A percentile compares a stretch with the other conserved stretches of the same genome.
Conservation (phyloP, 768 basidiomycete species). For the Boletus rubescentipes region DNA sequence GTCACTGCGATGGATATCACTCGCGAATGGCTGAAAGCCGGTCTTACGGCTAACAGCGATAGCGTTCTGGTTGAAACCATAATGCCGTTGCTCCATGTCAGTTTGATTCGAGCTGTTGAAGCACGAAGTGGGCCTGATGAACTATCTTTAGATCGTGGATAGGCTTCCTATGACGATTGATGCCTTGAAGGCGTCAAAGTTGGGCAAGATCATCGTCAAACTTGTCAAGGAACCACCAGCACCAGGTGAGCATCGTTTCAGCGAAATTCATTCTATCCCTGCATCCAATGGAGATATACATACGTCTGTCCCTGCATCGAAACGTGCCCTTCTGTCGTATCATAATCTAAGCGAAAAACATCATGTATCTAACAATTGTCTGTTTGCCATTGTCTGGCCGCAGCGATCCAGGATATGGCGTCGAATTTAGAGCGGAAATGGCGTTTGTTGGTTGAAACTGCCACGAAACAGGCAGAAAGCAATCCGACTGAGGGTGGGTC, state of each 20-base stretch:
- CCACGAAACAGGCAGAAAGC: constrained; percentile 42
- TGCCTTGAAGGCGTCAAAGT: constrained; percentile 64
- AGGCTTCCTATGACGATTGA: constrained; percentile 75
- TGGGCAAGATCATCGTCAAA: constrained; percentile 78
- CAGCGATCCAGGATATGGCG: constrained; percentile 94
- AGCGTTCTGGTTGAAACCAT: constrained; percentile 64
- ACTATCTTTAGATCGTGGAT: constrained; percentile 62
- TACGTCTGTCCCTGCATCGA: constrained; percentile 28
- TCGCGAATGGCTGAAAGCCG: constrained; percentile 79
- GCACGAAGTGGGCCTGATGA: constrained; percentile 19
- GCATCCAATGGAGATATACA: constrained; percentile 30
- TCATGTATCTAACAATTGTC: constrained; percentile 68
- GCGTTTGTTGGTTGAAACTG: constrained; percentile 62
- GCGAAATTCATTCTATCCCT: constrained; percentile 15
- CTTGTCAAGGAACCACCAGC: constrained; percentile 73
- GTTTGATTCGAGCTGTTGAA: constrained; percentile 34
- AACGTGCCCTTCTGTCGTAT: constrained; percentile 33
- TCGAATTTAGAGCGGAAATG: constrained; percentile 83
- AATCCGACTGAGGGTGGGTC: constrained; percentile 70
- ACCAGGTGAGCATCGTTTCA: constrained; percentile 64
- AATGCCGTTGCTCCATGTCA: constrained; percentile 85
- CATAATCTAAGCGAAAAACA: constrained; percentile 32
- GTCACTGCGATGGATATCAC: constrained; percentile 71
- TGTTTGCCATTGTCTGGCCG: constrained; percentile 40
- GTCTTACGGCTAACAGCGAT: constrained; percentile 55